Percentiles rank a stretch among this genome's conserved stretches.
Evolutionary conservation across 306 rosid genomes (phyloP).

Genomic region (Pyrus bretschneideri): DNA sequence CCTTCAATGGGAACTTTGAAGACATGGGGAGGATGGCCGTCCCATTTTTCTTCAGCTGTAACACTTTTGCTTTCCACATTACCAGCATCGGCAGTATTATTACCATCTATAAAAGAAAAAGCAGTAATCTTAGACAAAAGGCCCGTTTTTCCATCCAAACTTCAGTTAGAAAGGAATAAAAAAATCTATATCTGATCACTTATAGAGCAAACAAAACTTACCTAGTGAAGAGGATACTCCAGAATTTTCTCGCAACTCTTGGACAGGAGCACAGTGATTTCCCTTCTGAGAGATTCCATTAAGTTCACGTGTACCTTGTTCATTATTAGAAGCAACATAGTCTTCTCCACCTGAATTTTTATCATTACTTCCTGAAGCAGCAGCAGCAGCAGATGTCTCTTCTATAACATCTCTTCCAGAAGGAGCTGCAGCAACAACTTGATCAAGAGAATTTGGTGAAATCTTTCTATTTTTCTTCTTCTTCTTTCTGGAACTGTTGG

Average conservation of each 20-base stretch:
- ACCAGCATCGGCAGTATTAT: conserved; percentile 17
- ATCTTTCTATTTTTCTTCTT: conserved; percentile 26
- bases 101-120: conserved; percentile 25
- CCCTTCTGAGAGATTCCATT: not conserved
- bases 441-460: conserved; percentile 18
- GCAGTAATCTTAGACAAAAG: conserved; percentile 10
- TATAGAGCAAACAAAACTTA: conserved; percentile 18
- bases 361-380: not conserved
- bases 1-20: conserved; percentile 25
- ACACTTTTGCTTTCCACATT: conserved; percentile 18
- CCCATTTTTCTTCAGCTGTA: conserved; percentile 27
- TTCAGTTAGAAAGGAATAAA: not conserved
- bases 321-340: conserved; percentile 3
- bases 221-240: conserved; percentile 17
- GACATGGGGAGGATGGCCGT: conserved; percentile 17
- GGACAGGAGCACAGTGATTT: not conserved
- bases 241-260: conserved; percentile 12
- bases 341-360: conserved; percentile 11
- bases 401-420: conserved; percentile 28
- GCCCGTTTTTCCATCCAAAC: not conserved
- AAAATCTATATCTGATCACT: not conserved
- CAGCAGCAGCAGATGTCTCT: conserved; percentile 10
- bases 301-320: not conserved
- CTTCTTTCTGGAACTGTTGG: conserved; percentile 12
- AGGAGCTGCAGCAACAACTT: conserved; percentile 20